Conservation (phyloP, 140 eudicot genomes). For the Oenanthe javanica region DNA sequence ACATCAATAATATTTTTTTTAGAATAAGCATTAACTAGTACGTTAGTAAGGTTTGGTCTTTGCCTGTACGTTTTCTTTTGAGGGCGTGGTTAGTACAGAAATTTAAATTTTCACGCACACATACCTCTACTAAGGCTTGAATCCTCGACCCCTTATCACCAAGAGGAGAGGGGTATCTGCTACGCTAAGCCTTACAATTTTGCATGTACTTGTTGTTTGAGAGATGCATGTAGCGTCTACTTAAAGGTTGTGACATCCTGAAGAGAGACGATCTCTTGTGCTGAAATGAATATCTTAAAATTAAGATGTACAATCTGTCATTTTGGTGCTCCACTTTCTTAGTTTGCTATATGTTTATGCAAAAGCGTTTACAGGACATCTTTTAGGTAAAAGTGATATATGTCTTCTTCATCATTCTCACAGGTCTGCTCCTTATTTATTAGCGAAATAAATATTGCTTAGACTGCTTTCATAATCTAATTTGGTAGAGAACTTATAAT, state of each 20-base stretch:
- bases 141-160: not conserved
- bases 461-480: not conserved
- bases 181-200: not conserved
- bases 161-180: not conserved
- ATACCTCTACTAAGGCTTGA: not conserved
- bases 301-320: not conserved
- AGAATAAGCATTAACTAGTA: not conserved
- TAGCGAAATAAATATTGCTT: not conserved
- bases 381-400: not conserved
- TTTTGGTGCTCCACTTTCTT: not conserved
- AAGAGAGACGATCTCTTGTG: not conserved
- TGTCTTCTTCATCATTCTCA: not conserved
- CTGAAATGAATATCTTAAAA: not conserved
- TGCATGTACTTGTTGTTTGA: not conserved
- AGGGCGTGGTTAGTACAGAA: not conserved
- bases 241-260: not conserved
- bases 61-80: no score
- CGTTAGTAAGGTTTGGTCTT: no score
- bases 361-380: not conserved
- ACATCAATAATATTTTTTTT: not conserved
- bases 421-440: not conserved
- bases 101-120: not conserved
- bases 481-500: not conserved
- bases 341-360: not conserved
- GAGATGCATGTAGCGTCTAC: not conserved